phyloP scores from a whole-genome alignment of 371 early-diverging fungal genomes.

The Zychaea mexicana region DNA sequence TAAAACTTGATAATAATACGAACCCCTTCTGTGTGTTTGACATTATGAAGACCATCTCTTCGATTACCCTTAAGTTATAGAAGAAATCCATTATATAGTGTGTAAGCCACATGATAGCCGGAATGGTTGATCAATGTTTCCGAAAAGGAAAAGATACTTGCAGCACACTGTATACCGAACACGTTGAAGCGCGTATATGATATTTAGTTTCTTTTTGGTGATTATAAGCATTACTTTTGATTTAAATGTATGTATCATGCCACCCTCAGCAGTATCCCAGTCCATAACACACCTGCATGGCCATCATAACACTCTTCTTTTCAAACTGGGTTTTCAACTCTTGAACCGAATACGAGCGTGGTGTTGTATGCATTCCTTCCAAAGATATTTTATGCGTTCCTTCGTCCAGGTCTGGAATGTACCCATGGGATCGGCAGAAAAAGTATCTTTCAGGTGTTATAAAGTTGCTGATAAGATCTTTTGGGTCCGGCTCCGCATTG shows the following conservation, averaged over 20 bases:
- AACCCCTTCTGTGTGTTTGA: constrained; percentile 75
- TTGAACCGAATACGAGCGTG: constrained; percentile 30
- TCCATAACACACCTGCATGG: constrained; percentile 59
- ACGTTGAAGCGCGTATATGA: too few relatives aligned
- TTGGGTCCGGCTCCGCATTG: constrained; percentile 58
- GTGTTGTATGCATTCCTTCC: constrained; percentile 5
- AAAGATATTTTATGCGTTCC: background rate
- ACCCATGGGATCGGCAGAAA: constrained; percentile 82
- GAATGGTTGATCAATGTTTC: constrained; percentile 18
- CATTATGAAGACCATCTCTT: constrained; percentile 77
- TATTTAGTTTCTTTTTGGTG: too few relatives aligned
- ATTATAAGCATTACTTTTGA: too few relatives aligned
- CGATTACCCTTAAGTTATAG: constrained; percentile 66
- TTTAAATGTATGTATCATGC: too few relatives aligned
- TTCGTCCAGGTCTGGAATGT: constrained; percentile 59
- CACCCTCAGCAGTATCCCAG: too few relatives aligned
- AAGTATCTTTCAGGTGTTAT: constrained; percentile 56
- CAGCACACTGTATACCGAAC: background rate
- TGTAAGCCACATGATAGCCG: background rate
- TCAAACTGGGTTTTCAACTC: constrained; percentile 48
- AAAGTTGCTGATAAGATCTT: constrained; percentile 49
- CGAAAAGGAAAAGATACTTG: constrained; percentile 17
- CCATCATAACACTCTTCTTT: constrained; percentile 37
- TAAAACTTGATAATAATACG: background rate
- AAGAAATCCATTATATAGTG: background rate